Evolutionary conservation across 1,284 basidiomycete species (phyloP).

Genomic region (Puccinia coronata): DNA sequence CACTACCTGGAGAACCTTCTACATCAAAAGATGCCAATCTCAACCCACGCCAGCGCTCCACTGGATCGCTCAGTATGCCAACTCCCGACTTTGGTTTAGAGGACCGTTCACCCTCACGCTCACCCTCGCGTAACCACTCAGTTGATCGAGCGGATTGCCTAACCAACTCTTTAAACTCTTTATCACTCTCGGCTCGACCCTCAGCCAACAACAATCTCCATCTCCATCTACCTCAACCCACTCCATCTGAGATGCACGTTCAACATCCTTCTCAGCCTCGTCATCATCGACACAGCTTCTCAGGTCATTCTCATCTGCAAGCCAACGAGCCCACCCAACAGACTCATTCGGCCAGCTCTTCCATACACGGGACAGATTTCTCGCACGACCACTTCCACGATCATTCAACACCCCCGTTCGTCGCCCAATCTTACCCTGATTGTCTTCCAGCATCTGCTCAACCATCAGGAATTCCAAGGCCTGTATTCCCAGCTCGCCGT

Average conservation of each 20-base stretch:
- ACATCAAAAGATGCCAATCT: slow-evolving; percentile 5
- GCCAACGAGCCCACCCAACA: neutral
- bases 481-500: slow-evolving; percentile 25
- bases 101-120: slow-evolving; percentile 7
- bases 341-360: slow-evolving; percentile 7
- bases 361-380: neutral
- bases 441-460: neutral
- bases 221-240: slow-evolving; percentile 36
- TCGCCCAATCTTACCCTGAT: slow-evolving; percentile 21
- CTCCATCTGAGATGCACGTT: slow-evolving; percentile 11
- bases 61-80: slow-evolving; percentile 25
- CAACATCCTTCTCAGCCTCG: slow-evolving; percentile 18
- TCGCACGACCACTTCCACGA: slow-evolving; percentile 1
- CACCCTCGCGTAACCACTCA: slow-evolving; percentile 44
- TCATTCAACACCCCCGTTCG: neutral
- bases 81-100: slow-evolving; percentile 20
- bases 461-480: neutral
- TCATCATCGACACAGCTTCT: slow-evolving; percentile 46
- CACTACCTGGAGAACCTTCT: slow-evolving; percentile 34
- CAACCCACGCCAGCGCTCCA: slow-evolving; percentile 33
- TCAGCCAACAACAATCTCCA: neutral
- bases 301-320: slow-evolving; percentile 23
- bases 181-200: slow-evolving; percentile 27
- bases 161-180: slow-evolving; percentile 18
- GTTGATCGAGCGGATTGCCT: slow-evolving; percentile 17